Evolutionary conservation across 768 basidiomycete species (phyloP), one percentile per base, ranked within the genome.

Genomic region (Termitomyces sp.): DNA sequence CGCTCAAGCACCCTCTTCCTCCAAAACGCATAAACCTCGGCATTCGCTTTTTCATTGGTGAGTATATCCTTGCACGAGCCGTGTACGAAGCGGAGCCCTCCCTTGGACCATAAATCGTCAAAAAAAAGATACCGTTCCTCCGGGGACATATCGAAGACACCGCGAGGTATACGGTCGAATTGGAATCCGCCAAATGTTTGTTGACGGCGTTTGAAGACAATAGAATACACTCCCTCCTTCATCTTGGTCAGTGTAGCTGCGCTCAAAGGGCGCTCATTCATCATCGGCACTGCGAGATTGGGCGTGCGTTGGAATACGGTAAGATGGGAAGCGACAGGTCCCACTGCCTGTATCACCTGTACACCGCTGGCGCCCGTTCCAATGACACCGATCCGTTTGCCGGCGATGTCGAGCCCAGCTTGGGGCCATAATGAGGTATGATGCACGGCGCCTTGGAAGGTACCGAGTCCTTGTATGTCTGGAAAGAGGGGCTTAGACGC

Each of bases 271-370:
- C 50, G 41, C 48, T 67, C 63, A 5, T 41, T 41, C 66, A 67
- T 59, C 66, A 68, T 63, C 1, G 66, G 60, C 25, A 68, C 27
- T 2, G 66, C 62, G n/a, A 65, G 52, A 23, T 67, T 66, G 0
- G 66, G 65, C 6, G 66, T 67, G 7, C 68, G 67, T 50, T 69
- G 68, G 61, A 68, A 69, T 19, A 68, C 66, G 8, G 66, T 66
- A 30, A 69, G 60, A 44, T 67, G 61, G 1, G 55, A 34, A 1
- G 62, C 64, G 17, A 63, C 25, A 4, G 62, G 60, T 4, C 65
- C 68, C 8, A 56, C 53, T 45, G 61, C 64, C 42, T 69, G 65
- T n/a, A 67, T 62, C 8, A 68, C 49, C 34, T 69, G 67, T 6
- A 69, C 67, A 17, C 65, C 67, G 25, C 61, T 65, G 3, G 66